These are phyloP conservation scores for Linum tenue DNA, from an alignment of 345 rosid species.

Conservation along the genomic window DNA sequence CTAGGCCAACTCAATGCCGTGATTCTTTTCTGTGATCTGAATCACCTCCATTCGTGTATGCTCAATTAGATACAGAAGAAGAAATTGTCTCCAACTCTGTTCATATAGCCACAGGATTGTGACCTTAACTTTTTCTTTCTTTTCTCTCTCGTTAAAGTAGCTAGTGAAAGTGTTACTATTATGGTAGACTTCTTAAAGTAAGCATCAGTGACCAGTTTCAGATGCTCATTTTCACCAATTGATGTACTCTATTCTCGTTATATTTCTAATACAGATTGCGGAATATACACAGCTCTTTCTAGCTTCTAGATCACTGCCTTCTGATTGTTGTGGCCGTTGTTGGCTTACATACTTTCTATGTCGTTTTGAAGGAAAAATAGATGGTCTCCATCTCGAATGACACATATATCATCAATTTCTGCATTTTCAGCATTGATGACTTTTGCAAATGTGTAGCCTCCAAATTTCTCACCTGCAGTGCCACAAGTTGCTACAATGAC, in stretches of 20 bases:
- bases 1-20: constrained; percentile 1
- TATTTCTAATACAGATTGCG: not conserved
- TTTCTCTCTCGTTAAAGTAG: constrained; percentile 9
- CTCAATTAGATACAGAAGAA: constrained; percentile 9
- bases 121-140: constrained; percentile 3
- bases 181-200: constrained; percentile 15
- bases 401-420: constrained; percentile 66
- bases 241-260: constrained; percentile 11
- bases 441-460: constrained; percentile 44
- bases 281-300: not conserved
- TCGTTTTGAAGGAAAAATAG: constrained; percentile 54
- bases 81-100: constrained; percentile 1
- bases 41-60: not conserved
- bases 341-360: constrained; percentile 17
- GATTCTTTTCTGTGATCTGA: constrained; percentile 3
- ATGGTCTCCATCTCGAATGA: constrained; percentile 90
- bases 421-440: constrained; percentile 56
- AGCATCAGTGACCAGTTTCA: constrained; percentile 7
- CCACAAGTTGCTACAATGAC: constrained; percentile 29
- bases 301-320: not conserved
- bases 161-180: constrained; percentile 12
- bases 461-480: constrained; percentile 79
- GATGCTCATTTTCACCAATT: constrained; percentile 13
- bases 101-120: constrained; percentile 5
- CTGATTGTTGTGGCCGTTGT: not conserved